Evolutionary conservation across 2,329 filamentous ascomycete genomes (phyloP).

Genomic region (Pseudogymnoascus sp.): DNA sequence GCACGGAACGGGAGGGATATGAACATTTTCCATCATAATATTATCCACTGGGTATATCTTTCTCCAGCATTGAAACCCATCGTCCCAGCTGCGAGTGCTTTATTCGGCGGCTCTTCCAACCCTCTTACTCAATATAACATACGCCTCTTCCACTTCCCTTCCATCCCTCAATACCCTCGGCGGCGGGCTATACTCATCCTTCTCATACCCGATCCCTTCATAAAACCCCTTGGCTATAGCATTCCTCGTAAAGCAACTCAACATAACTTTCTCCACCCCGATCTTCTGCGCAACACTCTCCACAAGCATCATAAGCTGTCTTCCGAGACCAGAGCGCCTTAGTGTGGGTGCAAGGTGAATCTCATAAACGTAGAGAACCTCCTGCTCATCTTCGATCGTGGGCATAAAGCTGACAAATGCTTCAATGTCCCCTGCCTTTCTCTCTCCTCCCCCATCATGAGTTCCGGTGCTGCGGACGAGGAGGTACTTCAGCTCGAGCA

Average conservation of each 20-base stretch:
- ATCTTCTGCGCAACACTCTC: slow-evolving; percentile 47
- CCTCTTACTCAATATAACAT: slow-evolving; percentile 51
- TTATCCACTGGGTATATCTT: too few relatives aligned
- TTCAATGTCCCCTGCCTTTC: slow-evolving; percentile 26
- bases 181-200: slow-evolving; percentile 48
- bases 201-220: slow-evolving; percentile 47
- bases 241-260: slow-evolving; percentile 65
- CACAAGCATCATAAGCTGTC: slow-evolving; percentile 49
- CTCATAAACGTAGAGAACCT: slow-evolving; percentile 73
- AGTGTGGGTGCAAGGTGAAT: slow-evolving; percentile 56
- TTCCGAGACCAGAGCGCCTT: slow-evolving; percentile 56
- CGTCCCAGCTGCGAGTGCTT: background rate
- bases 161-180: slow-evolving; percentile 47
- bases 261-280: slow-evolving; percentile 58
- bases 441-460: slow-evolving; percentile 15
- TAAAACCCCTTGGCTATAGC: slow-evolving; percentile 52
- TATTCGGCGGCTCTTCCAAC: slow-evolving; percentile 20
- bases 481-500: slow-evolving; percentile 60
- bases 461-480: slow-evolving; percentile 40
- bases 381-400: slow-evolving; percentile 56
- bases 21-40: too few relatives aligned
- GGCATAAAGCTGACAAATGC: slow-evolving; percentile 64
- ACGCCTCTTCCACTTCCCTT: slow-evolving; percentile 47
- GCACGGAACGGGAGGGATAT: too few relatives aligned
- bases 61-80: background rate